Conservation (phyloP, 2,329 filamentous ascomycete genomes). For the Pyrenophora tritici-repentis region DNA sequence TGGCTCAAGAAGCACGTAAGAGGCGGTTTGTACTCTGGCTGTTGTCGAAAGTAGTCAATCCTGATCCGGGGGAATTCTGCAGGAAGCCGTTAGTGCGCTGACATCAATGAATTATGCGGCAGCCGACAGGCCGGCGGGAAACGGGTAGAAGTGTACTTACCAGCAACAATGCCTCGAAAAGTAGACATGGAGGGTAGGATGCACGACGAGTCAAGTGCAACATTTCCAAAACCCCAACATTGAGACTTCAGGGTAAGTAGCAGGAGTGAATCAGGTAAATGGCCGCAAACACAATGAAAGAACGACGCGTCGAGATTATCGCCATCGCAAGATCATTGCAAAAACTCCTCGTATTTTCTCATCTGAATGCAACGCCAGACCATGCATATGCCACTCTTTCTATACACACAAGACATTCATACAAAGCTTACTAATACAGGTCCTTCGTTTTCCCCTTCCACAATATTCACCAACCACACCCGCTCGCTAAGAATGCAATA, state of each 20-base stretch:
- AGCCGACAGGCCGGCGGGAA: not conserved
- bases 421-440: not conserved
- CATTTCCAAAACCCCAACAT: constrained; percentile 4
- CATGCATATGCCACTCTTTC: constrained; percentile 3
- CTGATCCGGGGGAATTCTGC: constrained; percentile 78
- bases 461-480: not conserved
- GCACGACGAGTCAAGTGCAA: not conserved
- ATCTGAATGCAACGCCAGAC: not conserved
- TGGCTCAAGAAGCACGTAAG: constrained; percentile 89
- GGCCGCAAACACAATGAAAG: not conserved
- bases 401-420: constrained; percentile 2
- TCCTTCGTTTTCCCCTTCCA: not conserved
- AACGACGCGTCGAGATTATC: constrained; percentile 3
- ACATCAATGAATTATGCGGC: not conserved
- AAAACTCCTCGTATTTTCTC: not conserved
- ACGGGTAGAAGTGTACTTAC: constrained; percentile 13
- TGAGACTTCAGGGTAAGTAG: not conserved
- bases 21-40: constrained; percentile 61
- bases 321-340: not conserved
- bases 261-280: not conserved
- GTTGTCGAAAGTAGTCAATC: constrained; percentile 79
- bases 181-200: constrained; percentile 35
- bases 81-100: constrained; percentile 1
- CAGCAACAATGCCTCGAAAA: constrained; percentile 41
- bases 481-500: constrained; percentile 1